Base-by-base conservation (phyloP, 2,329 filamentous ascomycete genomes). In the Reticulascus tulasneorum region DNA sequence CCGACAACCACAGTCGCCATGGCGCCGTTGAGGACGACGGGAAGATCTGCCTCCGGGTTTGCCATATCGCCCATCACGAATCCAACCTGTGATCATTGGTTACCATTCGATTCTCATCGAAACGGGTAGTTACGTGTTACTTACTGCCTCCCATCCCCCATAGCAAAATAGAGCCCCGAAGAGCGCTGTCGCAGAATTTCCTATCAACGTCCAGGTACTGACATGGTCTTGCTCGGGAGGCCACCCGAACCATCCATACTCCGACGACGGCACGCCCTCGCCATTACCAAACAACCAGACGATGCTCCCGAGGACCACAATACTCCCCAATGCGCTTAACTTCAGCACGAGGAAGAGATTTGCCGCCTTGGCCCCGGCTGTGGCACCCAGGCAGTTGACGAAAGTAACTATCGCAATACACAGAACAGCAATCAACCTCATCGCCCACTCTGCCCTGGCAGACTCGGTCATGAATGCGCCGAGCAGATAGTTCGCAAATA, bases 91-190 rank as follows among this genome's bases (percentile, higher is more conserved):
- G 33, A 33, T 22, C 13, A 17, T 12, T 43, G 32, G 38, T 28
- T 13, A 32, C 27, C 19, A 46, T 10, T 23, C n/a, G 15, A 10
- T 16, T 23, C 13, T 19, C 11, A 23, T 9, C 7, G 9, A 18
- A 18, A 11, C 6, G 13, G n/a, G 17, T n/a, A 25, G 51, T 49
- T 55, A 4, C 57, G 38, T 4, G 51, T 48, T 12, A 52, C 63
- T 55, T 38, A 67, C 63, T 37, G 58, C 66, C 36, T 69, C 63
- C 63, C 62, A 70, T 2, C 64, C 64, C 28, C 62, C 62, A 40
- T 66, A 69, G 25, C 60, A 63, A 52, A 60, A 69, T 7, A 67
- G 48, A 7, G 54, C 62, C n/a, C 57, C 60, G 43, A 66, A 64
- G 5, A 66, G 54, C 20, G 64, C 64, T 17, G 59, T 61, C 15